Evolutionary conservation across 768 basidiomycete genomes (phyloP).

Genomic region (Chalciporus piperatus): DNA sequence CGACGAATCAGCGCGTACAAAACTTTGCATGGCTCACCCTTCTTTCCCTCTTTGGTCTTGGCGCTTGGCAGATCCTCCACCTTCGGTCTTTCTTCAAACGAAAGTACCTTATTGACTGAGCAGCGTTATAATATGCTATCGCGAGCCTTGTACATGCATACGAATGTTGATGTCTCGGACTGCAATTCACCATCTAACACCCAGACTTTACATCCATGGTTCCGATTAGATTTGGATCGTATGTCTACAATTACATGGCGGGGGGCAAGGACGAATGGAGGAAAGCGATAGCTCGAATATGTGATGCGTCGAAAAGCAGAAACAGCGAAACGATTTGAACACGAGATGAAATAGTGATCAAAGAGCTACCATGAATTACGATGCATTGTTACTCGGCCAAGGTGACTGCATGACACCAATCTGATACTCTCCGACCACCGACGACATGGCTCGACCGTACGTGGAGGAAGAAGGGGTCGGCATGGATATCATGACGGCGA

Average conservation of each 20-base stretch:
- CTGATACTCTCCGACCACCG: conserved; percentile 36
- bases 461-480: conserved; percentile 26
- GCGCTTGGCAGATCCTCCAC: conserved; percentile 94
- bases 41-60: conserved; percentile 70
- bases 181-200: not conserved
- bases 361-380: not conserved
- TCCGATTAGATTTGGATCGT: not conserved
- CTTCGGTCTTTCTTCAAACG: conserved; percentile 93
- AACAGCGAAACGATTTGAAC: no score
- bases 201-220: no score
- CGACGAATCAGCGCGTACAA: conserved; percentile 88
- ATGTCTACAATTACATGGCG: not conserved
- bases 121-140: conserved; percentile 8
- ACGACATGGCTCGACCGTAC: not conserved
- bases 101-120: conserved; percentile 87
- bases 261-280: not conserved
- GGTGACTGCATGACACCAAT: conserved; percentile 42
- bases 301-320: not conserved
- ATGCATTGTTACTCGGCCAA: conserved; percentile 25
- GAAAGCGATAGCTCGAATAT: not conserved
- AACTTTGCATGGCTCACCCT: conserved; percentile 92
- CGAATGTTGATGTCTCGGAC: not conserved
- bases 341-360: not conserved
- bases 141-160: not conserved
- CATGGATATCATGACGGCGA: conserved; percentile 49